A percentile compares a stretch with the other conserved stretches of the same genome.
phyloP scores from a whole-genome alignment of 768 basidiomycete genomes.

The Leucocoprinus sp. region DNA sequence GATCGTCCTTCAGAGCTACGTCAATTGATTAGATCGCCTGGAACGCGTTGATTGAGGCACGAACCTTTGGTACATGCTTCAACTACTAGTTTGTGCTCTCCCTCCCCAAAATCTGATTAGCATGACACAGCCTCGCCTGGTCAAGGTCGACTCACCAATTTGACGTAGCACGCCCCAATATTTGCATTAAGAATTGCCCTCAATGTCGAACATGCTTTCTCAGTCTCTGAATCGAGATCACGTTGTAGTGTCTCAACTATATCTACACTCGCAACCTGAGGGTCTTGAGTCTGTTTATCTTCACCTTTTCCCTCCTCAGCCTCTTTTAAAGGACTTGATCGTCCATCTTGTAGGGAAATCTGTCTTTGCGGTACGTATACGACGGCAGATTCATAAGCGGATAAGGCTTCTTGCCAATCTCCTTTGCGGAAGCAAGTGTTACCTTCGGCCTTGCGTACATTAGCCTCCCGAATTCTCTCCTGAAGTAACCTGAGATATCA shows the following conservation, averaged over 20 bases:
- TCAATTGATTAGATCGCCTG: slow-evolving; percentile 1
- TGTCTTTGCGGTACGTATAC: slow-evolving; percentile 49
- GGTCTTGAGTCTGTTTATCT: slow-evolving; percentile 16
- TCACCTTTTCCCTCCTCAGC: slow-evolving; percentile 14
- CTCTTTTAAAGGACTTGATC: slow-evolving; percentile 1
- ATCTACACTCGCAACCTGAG: neutral
- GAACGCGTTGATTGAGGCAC: neutral
- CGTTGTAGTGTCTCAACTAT: neutral
- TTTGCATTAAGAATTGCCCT: slow-evolving; percentile 80
- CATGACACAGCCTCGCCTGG: neutral
- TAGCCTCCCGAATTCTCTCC: slow-evolving; percentile 30
- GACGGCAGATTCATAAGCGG: slow-evolving; percentile 63
- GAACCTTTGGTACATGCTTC: slow-evolving; percentile 74
- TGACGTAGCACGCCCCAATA: slow-evolving; percentile 77
- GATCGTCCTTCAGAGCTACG: slow-evolving; percentile 79
- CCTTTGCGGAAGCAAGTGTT: slow-evolving; percentile 63
- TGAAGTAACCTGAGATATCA: slow-evolving; percentile 4
- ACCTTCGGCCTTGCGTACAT: slow-evolving; percentile 64
- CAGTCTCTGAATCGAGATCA: slow-evolving; percentile 14
- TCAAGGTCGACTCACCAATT: slow-evolving; percentile 46
- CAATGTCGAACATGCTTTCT: slow-evolving; percentile 17
- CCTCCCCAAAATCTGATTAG: slow-evolving; percentile 30
- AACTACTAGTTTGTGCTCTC: slow-evolving; percentile 71
- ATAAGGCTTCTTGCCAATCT: slow-evolving; percentile 64
- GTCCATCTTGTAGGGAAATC: slow-evolving; percentile 10